Evolutionary conservation across 2,329 filamentous ascomycete genomes (phyloP), one percentile per base, ranked within the genome.

Genomic region (Pestalotiopsis fici): DNA sequence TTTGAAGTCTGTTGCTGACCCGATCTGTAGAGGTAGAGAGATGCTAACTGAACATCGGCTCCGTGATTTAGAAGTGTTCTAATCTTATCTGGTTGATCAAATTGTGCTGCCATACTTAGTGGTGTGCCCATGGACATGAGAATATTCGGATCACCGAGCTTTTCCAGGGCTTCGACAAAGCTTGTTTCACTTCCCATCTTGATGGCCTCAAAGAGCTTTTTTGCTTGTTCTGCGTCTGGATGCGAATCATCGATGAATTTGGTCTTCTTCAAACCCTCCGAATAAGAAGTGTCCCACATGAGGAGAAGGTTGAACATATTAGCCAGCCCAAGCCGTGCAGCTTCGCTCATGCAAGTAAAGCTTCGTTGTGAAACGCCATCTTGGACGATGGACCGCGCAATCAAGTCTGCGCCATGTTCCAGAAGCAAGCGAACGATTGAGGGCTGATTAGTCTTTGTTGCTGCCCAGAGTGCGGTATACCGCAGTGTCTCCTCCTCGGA

Each of bases 21-120:
- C 11, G 64, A 54, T 23, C 67, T 47, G 21, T 47, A 56, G 23
- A 68, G 67, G 37, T 35, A 66, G 18, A 68, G 54, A 2, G 50
- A 39, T 13, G 67, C 64, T 15, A 68, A 7, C 47, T 68, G 64
- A 6, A 60, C 50, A 23, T 66, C 56, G 28, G 67, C 67, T 2
- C 67, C 67, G 25, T 60, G 64, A 55, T 66, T 50, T 15, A 68
- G 54, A 21, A 68, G 43, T 21, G 59, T 9, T 31, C 39, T 66
- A 21, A 68, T 55, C n/a, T 37, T 61, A 18, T 68, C 59, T 4
- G 23, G 21, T 28, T 66, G 54, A 11, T 60, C 64, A 12, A 15
- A 35, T n/a, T 59, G 28, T 5, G 64, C 59, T 7, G 67, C 67
- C 3, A 35, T 35, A 37, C 64, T 59, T 15, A 68, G 64, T 2